Evolutionary conservation across 1,284 basidiomycete genomes (phyloP), one percentile per base, ranked within the genome.

Genomic region (Coniophora puteana): DNA sequence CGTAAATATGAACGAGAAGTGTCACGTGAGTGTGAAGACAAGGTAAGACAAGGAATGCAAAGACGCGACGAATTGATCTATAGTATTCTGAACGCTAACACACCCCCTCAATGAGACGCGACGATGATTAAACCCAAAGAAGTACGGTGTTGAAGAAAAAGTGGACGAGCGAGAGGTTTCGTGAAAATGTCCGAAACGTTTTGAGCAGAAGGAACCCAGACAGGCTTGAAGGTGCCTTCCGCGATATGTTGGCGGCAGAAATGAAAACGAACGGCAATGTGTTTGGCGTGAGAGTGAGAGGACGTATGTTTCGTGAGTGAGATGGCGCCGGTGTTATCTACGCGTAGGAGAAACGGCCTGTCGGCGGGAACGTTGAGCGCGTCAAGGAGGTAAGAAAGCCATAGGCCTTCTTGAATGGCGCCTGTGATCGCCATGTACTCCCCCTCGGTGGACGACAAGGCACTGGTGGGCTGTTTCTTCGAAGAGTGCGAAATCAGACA

Each of bases 181-280:
- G 14, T 32, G n/a, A 32, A 32, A 6, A 32, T 32, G 7, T 32
- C 14, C 11, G 30, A n/a, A n/a, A n/a, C n/a, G n/a, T n/a, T n/a
- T n/a, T n/a, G n/a, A n/a, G n/a, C n/a, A n/a, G n/a, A n/a, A n/a
- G n/a, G n/a, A n/a, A n/a, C n/a, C n/a, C n/a, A n/a, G n/a, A n/a
- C n/a, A n/a, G n/a, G n/a, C n/a, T n/a, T n/a, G n/a, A n/a, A n/a
- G n/a, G n/a, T n/a, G n/a, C n/a, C n/a, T n/a, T n/a, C n/a, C n/a
- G n/a, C n/a, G n/a, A n/a, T n/a, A n/a, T n/a, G n/a, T n/a, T n/a
- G n/a, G n/a, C n/a, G n/a, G n/a, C n/a, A n/a, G n/a, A n/a, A n/a
- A 25, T 41, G 39, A 25, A 5, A 41, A 12, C 17, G 30, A 4
- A 41, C 13, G 22, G 32, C 39, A 14, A 41, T 41, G 14, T 41